A percentile compares a stretch with the other conserved stretches of the same genome.
Evolutionary conservation across 2,329 filamentous ascomycete species (phyloP).

Genomic region (Apiospora aurea): DNA sequence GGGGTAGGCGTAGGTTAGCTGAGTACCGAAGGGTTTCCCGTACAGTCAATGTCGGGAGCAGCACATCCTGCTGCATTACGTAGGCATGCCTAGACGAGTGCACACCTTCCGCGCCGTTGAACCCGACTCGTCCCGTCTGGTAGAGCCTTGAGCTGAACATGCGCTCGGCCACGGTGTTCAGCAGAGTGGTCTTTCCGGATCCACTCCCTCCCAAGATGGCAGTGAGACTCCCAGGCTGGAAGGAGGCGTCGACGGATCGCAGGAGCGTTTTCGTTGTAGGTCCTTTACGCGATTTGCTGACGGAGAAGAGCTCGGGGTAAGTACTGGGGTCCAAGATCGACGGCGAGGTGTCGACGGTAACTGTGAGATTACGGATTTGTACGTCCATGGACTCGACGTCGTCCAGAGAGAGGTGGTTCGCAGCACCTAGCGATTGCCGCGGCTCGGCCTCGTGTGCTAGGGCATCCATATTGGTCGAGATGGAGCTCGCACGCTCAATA

Average conservation of each 20-base stretch:
- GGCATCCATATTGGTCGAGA: conserved; percentile 24
- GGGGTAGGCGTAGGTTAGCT: conserved; percentile 73
- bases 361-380: conserved; percentile 53
- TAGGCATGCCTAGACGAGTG: conserved; percentile 68
- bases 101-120: conserved; percentile 65
- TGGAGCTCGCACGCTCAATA: conserved; percentile 24
- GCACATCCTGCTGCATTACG: conserved; percentile 79
- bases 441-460: background rate
- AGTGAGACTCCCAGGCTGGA: conserved; percentile 71
- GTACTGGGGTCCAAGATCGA: conserved; percentile 57
- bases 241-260: conserved; percentile 67
- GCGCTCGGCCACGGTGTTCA: conserved; percentile 76
- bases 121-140: conserved; percentile 63
- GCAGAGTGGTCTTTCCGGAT: conserved; percentile 74
- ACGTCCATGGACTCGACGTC: conserved; percentile 56
- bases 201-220: conserved; percentile 80
- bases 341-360: conserved; percentile 66
- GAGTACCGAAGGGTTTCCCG: conserved; percentile 78
- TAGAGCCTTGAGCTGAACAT: conserved; percentile 62
- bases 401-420: conserved; percentile 28
- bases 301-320: conserved; percentile 50
- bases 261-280: conserved; percentile 61
- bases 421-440: conserved; percentile 19
- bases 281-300: conserved; percentile 37
- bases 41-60: conserved; percentile 77